A percentile compares a stretch with the other conserved stretches of the same genome.
phyloP scores from a whole-genome alignment of 1,139 yeast genomes.

The Diutina scorzettiae region DNA sequence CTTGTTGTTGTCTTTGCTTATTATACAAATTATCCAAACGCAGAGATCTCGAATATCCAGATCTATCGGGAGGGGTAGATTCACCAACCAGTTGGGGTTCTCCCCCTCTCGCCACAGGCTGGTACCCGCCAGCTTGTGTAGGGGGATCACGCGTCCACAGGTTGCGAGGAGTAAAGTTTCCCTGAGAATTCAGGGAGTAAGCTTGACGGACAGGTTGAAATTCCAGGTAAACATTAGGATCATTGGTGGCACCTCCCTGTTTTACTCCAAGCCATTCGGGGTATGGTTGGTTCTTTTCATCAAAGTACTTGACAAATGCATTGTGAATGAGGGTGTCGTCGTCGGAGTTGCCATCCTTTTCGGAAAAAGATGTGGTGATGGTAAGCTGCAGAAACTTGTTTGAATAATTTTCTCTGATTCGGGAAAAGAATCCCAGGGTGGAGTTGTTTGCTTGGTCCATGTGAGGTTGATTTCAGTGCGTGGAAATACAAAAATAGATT shows the following conservation, averaged over 20 bases:
- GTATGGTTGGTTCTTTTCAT: slow-evolving; percentile 20
- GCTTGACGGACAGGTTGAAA: slow-evolving; percentile 1
- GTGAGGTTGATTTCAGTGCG: too few species aligned
- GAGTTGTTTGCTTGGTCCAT: neutral
- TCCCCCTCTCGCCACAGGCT: neutral
- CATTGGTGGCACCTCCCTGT: slow-evolving; percentile 1
- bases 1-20: slow-evolving; percentile 26
- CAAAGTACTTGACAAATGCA: slow-evolving; percentile 32
- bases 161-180: neutral
- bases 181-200: neutral
- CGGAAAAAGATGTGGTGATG: slow-evolving; percentile 11
- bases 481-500: too few species aligned
- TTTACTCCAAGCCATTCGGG: slow-evolving; percentile 37
- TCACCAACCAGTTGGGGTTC: neutral
- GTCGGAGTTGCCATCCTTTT: slow-evolving; percentile 28
- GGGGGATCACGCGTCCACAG: slow-evolving; percentile 3
- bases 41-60: neutral
- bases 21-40: slow-evolving; percentile 32
- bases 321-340: slow-evolving; percentile 33
- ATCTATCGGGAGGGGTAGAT: neutral
- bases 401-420: slow-evolving; percentile 25
- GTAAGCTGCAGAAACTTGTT: slow-evolving; percentile 18
- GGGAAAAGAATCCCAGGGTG: slow-evolving; percentile 16
- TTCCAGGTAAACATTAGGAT: slow-evolving; percentile 1
- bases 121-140: too few species aligned